Base-by-base conservation (phyloP, 345 rosid species). In the Nasturtium officinale region DNA sequence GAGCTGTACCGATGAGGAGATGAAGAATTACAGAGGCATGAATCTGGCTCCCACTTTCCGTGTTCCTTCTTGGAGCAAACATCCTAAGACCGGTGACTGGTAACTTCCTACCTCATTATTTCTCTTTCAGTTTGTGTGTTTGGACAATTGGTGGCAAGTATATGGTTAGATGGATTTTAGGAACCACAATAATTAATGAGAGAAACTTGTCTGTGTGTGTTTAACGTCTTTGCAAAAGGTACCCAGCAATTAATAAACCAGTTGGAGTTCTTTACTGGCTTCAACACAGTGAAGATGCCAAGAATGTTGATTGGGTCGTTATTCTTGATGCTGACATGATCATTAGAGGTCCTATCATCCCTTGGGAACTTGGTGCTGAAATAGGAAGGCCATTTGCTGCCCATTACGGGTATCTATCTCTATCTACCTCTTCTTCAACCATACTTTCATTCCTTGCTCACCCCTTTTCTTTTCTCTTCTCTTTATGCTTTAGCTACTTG, bases 261-360 rank as follows among this genome's bases (percentile, higher is more conserved):
- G 98, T 94, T 28, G 99, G 97, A 78, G 79, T 95, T 65, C 86
- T 85, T 47, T 85, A 95, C 84, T 95, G 99, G 98, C 90, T 95
- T 65, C 81, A 89, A 71, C 91, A 95, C 79, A 90, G 96, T 78
- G 83, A 90, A 81, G 98, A 92, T 54, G 97, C 97, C 21, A 81
- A 87, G 56, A 82, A 87, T 69, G 92, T 86, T 6, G 99, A 95
- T 74, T 95, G 99, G 98, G 96, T 95, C 47, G 97, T 95, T 57
- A 95, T 95, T 85, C 81, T 95, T 37, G 99, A 95, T 82, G 99
- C 99, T 18, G 99, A 95, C 79, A 89, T 88, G 99, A 91, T 95
- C 78, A 77, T 91, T 59, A 67, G 99, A 80, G 97, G 98, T 68
- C 98, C 97, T 9, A 86, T 95, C 54, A 82, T 95, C 77, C 97